Evolutionary conservation across 2,329 filamentous ascomycete species (phyloP).

Genomic region (Ophiostoma triangulosporum): DNA sequence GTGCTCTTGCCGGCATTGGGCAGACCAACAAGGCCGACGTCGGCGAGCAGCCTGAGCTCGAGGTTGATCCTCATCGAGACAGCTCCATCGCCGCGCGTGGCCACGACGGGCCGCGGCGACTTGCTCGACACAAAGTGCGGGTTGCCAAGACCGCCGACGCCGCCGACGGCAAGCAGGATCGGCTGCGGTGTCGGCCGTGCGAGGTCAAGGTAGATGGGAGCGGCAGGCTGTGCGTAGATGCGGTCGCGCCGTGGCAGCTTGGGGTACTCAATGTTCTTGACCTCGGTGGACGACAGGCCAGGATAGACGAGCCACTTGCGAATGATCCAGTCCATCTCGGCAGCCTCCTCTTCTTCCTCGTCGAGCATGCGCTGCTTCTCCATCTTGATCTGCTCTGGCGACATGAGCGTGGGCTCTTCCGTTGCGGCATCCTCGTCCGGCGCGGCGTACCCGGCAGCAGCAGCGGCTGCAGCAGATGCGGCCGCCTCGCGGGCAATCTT

Average conservation of each 20-base stretch:
- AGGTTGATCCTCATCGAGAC: slow-evolving; percentile 70
- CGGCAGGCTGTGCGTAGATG: slow-evolving; percentile 52
- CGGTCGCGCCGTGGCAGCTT: slow-evolving; percentile 37
- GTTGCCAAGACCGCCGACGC: slow-evolving; percentile 82
- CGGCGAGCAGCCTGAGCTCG: slow-evolving; percentile 87
- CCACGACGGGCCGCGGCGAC: slow-evolving; percentile 69
- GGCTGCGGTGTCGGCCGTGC: slow-evolving; percentile 68
- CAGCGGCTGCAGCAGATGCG: slow-evolving; percentile 1
- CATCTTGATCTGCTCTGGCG: slow-evolving; percentile 19
- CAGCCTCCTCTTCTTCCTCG: slow-evolving; percentile 28
- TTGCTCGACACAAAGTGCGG: slow-evolving; percentile 76
- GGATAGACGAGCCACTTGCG: slow-evolving; percentile 83
- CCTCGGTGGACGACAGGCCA: slow-evolving; percentile 57
- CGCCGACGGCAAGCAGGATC: slow-evolving; percentile 74
- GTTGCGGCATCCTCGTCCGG: not conserved
- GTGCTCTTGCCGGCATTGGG: slow-evolving; percentile 97
- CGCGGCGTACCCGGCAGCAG: not conserved
- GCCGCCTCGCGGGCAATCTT: not conserved
- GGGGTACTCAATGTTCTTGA: slow-evolving; percentile 38
- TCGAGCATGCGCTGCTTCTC: slow-evolving; percentile 28
- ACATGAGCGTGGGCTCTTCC: not conserved
- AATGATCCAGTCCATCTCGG: slow-evolving; percentile 33
- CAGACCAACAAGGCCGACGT: slow-evolving; percentile 85
- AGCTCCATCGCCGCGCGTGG: slow-evolving; percentile 71
- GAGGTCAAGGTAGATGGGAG: slow-evolving; percentile 60